Evolutionary conservation across 257 asterid genomes (phyloP).

Genomic region (Forsythia suspensa): DNA sequence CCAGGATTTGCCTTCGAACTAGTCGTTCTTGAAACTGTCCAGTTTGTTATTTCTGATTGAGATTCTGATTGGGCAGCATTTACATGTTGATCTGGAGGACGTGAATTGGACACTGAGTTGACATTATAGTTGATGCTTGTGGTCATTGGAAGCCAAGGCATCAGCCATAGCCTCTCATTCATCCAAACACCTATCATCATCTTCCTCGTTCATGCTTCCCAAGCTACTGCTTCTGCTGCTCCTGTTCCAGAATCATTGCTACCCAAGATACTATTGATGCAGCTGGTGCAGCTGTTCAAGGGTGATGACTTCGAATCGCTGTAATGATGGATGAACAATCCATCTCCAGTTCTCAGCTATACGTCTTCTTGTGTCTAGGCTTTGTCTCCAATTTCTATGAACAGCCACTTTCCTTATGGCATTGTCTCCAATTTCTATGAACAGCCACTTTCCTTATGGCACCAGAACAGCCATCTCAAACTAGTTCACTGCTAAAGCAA

Average conservation of each 20-base stretch:
- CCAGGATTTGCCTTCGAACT: slow-evolving; percentile 33
- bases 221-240: slow-evolving; percentile 58
- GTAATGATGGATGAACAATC: slow-evolving; percentile 38
- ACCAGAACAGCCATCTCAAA: too few relatives aligned
- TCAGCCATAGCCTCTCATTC: slow-evolving; percentile 98
- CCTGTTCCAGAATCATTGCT: slow-evolving; percentile 60
- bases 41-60: slow-evolving; percentile 17
- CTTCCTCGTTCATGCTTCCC: slow-evolving; percentile 61
- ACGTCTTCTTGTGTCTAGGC: slow-evolving; percentile 37
- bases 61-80: slow-evolving; percentile 20
- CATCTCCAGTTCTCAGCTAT: slow-evolving; percentile 33
- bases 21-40: slow-evolving; percentile 21
- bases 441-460: too few relatives aligned
- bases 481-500: too few relatives aligned
- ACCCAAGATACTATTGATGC: slow-evolving; percentile 54
- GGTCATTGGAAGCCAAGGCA: slow-evolving; percentile 76
- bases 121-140: slow-evolving; percentile 40
- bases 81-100: slow-evolving; percentile 28
- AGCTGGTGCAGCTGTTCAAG: slow-evolving; percentile 68
- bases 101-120: slow-evolving; percentile 23
- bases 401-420: slow-evolving; percentile 30
- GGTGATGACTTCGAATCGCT: slow-evolving; percentile 65
- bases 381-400: slow-evolving; percentile 53
- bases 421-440: too few relatives aligned
- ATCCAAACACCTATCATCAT: slow-evolving; percentile 76